These are phyloP conservation scores for Neurospora pannonica DNA, from an alignment of 495 filamentous ascomycete species.

Conservation along the genomic window DNA sequence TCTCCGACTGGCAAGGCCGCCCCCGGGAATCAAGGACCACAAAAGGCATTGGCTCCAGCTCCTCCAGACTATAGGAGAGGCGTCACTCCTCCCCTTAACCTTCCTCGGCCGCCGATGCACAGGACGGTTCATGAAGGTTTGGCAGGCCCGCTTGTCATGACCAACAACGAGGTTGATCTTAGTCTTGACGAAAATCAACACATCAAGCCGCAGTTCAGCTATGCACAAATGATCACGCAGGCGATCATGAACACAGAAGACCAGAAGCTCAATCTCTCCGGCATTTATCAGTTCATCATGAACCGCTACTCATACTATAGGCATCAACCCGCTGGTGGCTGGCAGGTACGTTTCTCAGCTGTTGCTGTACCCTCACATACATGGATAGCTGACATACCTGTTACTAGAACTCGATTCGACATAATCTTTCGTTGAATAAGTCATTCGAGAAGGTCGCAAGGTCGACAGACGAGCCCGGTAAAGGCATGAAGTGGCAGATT, in stretches of 20 bases:
- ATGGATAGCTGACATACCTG: conserved; percentile 2
- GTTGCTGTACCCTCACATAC: background rate
- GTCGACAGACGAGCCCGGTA: conserved; percentile 87
- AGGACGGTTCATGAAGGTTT: conserved; percentile 32
- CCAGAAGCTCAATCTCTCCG: conserved; percentile 75
- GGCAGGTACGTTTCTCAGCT: conserved; percentile 57
- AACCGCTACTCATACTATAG: conserved; percentile 85
- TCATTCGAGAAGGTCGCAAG: conserved; percentile 86
- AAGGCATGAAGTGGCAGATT: conserved; percentile 98
- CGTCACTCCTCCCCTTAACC: conserved; percentile 50
- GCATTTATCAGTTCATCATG: conserved; percentile 88
- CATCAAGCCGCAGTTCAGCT: conserved; percentile 89
- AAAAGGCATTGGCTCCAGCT: conserved; percentile 55
- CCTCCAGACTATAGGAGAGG: conserved; percentile 61
- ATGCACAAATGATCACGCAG: conserved; percentile 94
- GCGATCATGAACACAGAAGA: conserved; percentile 79
- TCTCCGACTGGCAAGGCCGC: conserved; percentile 20
- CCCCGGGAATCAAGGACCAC: conserved; percentile 11
- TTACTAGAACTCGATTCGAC: conserved; percentile 81
- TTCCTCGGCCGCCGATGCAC: conserved; percentile 22
- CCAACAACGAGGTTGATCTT: conserved; percentile 60
- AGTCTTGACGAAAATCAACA: conserved; percentile 73
- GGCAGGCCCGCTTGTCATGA: conserved; percentile 37
- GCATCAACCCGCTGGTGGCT: conserved; percentile 60
- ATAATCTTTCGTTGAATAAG: conserved; percentile 91